Base-by-base conservation (phyloP, 176 grass and related monocot genomes). In the Dendrocalamus sinicus region DNA sequence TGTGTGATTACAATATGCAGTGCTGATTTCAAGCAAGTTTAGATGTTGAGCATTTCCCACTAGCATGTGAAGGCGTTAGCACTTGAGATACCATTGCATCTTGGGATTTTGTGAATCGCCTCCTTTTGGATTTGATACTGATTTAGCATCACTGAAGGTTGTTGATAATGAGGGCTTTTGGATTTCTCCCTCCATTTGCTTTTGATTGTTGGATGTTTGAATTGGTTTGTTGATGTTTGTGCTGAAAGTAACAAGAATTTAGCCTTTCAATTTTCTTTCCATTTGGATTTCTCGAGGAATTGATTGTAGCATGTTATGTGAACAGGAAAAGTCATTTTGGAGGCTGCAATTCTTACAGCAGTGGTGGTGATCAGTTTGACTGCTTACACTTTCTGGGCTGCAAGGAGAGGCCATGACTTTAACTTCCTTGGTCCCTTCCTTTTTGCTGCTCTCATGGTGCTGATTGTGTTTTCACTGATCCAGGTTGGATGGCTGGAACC, bases 331-430 rank as follows among this genome's bases (percentile, higher is more conserved):
- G 16, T 95, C 63, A 95, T 95, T 81, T 76, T 97, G 73, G 92
- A 97, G 81, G 88, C 95, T 47, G 95, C 91, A 61, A 84, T 91
- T 80, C 89, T 97, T 45, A 97, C 95, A 35, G 89, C 86, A 62
- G 91, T 88, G 53, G 95, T 94, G 62, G 92, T 95, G 37, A 61
- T 94, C 63, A 93, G 95, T 83, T 88, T 94, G 80, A 94, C 95
- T 46, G 75, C 83, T n/a, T 94, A 93, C 77, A 97, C 95, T 76
- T 97, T 97, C 91, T 97, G 95, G 92, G 95, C 92, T 83, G 88
- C 92, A 43, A 94, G 86, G 77, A 94, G 87, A 89, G 92, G 92
- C 81, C 66, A 89, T 73, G 95, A 97, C 79, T 97, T 97, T 79
- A 71, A 53, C 16, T 95, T 95, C 85, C 91, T 97, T 15, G 92